Percentiles rank a stretch among this genome's conserved stretches.
phyloP scores from a whole-genome alignment of 2,329 filamentous ascomycete genomes.

The Mycocentrospora acerina region DNA sequence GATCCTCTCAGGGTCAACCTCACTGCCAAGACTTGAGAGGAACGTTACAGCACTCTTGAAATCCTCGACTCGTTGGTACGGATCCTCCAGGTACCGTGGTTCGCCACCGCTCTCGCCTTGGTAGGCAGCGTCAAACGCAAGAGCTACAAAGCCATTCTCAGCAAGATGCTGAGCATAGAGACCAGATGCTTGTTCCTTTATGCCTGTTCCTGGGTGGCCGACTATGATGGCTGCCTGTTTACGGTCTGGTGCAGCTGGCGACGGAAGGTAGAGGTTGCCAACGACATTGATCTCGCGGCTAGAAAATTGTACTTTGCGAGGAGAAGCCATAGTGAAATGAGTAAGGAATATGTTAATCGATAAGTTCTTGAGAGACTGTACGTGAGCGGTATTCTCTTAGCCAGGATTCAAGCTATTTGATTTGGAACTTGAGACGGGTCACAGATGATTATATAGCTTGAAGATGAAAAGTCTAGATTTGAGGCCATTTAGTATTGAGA shows the following conservation, averaged over 20 bases:
- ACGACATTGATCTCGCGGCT: not conserved
- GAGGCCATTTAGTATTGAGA: no score
- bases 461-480: no score
- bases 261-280: not conserved
- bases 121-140: slow-evolving; percentile 44
- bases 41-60: slow-evolving; percentile 40
- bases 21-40: slow-evolving; percentile 24
- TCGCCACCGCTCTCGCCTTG: slow-evolving; percentile 42
- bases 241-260: not conserved
- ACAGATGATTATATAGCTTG: no score
- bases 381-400: no score
- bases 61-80: slow-evolving; percentile 41
- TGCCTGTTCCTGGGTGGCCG: slow-evolving; percentile 34
- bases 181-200: slow-evolving; percentile 45
- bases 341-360: no score
- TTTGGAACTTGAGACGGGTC: no score
- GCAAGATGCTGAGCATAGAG: slow-evolving; percentile 36
- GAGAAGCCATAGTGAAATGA: no score
- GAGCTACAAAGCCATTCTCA: slow-evolving; percentile 34
- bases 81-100: slow-evolving; percentile 44
- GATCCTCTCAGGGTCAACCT: slow-evolving; percentile 39
- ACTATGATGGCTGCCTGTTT: no score
- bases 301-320: not conserved
- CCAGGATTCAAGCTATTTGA: no score
- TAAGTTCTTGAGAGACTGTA: no score